Evolutionary conservation across 208 protist species (phyloP).

Genomic region (Crithidia expoeki): DNA sequence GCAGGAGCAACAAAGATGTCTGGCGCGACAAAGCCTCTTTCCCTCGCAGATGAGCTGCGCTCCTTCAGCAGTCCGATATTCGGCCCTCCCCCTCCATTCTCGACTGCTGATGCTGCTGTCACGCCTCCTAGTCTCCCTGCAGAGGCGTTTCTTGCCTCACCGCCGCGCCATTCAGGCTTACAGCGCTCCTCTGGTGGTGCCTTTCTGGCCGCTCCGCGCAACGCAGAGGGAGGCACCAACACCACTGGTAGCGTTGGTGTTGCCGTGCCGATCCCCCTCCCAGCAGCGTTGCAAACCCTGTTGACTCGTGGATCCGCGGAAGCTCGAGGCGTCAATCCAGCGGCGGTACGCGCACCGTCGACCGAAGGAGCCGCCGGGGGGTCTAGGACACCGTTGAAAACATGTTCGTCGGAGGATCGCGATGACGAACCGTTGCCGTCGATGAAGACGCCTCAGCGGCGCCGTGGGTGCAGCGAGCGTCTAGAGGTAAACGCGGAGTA

Average conservation of each 20-base stretch:
- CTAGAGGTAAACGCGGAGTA: constrained; percentile 26
- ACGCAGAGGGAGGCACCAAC: neutral
- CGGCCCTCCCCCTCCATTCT: neutral
- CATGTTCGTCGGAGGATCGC: neutral
- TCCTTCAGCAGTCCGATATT: constrained; percentile 19
- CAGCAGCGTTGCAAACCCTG: constrained; percentile 28
- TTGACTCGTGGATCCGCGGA: constrained; percentile 4
- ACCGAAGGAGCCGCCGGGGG: neutral
- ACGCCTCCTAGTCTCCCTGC: neutral
- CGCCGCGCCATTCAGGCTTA: neutral
- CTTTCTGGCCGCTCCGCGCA: constrained; percentile 21
- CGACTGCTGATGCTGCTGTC: neutral
- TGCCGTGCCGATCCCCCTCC: constrained; percentile 9
- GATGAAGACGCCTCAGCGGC: neutral
- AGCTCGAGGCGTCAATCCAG: too few relatives aligned
- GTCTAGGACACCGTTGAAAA: neutral
- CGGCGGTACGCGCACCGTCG: neutral
- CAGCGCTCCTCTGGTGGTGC: neutral
- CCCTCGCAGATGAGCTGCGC: constrained; percentile 32
- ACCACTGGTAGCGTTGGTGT: neutral
- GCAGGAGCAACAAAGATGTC: neutral
- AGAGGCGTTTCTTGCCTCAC: constrained; percentile 11
- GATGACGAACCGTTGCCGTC: neutral
- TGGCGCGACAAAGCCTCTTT: neutral
- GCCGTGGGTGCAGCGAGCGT: constrained; percentile 30